phyloP scores from a whole-genome alignment of 192 early-diverging fungal genomes.

The Backusella luteola region DNA sequence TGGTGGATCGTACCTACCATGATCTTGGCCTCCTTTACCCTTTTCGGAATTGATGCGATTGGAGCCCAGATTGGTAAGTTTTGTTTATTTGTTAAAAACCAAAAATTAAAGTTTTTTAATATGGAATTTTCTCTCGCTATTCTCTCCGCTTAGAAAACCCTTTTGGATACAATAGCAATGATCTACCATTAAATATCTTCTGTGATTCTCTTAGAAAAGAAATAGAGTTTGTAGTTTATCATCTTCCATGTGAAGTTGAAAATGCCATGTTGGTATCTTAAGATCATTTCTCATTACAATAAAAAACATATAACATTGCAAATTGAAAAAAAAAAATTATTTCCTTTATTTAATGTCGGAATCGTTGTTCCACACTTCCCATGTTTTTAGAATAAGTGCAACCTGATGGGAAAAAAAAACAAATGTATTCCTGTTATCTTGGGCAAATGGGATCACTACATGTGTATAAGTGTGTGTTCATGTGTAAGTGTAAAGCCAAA shows the following conservation, averaged over 20 bases:
- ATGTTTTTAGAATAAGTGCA: background rate
- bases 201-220: constrained; percentile 57
- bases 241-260: constrained; percentile 28
- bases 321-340: background rate
- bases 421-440: background rate
- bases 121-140: background rate
- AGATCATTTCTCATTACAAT: background rate
- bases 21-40: constrained; percentile 48
- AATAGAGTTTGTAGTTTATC: constrained; percentile 54
- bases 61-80: constrained; percentile 71
- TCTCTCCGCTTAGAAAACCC: constrained; percentile 20
- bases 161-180: constrained; percentile 54
- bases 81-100: background rate
- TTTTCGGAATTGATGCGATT: constrained; percentile 81
- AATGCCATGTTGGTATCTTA: background rate
- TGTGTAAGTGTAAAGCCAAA: background rate
- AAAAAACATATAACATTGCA: background rate
- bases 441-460: background rate
- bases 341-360: background rate
- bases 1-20: constrained; percentile 55
- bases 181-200: constrained; percentile 55
- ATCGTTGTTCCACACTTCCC: constrained; percentile 1
- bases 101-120: background rate
- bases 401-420: background rate
- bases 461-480: background rate